These are phyloP conservation scores for Trichosanthes cucumerina DNA, from an alignment of 306 rosid species.

Conservation along the genomic window DNA sequence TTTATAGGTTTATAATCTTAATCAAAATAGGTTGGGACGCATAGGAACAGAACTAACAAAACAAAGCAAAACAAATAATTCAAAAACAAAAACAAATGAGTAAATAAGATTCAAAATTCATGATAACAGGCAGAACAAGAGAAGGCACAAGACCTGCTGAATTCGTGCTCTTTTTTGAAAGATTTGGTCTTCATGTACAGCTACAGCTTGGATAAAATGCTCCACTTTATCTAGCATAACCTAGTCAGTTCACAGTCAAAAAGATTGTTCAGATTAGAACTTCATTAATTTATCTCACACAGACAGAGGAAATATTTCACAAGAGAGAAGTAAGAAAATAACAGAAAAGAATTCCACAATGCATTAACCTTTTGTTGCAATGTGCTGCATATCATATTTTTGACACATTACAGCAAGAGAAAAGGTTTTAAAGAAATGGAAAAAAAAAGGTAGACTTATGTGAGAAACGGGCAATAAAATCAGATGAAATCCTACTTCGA, in stretches of 20 bases:
- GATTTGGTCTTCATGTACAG: conserved; percentile 76
- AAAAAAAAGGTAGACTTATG: neutral
- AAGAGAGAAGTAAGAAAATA: neutral
- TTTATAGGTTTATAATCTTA: neutral
- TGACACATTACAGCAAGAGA: neutral
- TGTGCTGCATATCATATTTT: neutral
- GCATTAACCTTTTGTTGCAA: neutral
- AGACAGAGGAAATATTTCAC: neutral
- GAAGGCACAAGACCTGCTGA: conserved; percentile 57
- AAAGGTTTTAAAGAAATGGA: neutral
- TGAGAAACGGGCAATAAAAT: neutral
- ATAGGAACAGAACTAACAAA: neutral
- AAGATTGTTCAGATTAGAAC: neutral
- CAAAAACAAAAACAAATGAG: neutral
- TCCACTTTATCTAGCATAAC: conserved; percentile 80
- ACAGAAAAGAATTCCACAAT: neutral
- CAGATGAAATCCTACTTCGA: neutral
- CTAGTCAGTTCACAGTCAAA: conserved; percentile 23
- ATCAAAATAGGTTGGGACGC: neutral
- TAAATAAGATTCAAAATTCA: neutral
- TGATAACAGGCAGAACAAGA: neutral
- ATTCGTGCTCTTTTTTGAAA: conserved; percentile 86
- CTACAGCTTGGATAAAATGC: conserved; percentile 65
- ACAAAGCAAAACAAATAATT: neutral
- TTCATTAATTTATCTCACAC: neutral